phyloP scores from a whole-genome alignment of 2,329 filamentous ascomycete genomes.

The Colletotrichum limetticola region DNA sequence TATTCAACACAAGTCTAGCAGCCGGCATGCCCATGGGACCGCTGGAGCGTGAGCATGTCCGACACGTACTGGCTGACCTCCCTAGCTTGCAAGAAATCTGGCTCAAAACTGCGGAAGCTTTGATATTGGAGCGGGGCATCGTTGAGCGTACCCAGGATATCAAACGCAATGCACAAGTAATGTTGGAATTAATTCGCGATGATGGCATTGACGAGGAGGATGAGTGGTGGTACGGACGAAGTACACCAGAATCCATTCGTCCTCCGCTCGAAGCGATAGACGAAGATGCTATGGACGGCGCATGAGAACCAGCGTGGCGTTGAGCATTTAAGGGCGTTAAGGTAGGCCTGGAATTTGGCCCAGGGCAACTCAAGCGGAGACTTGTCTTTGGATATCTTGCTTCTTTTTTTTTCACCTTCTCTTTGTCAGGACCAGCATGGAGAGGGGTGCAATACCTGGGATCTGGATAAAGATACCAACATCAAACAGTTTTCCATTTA shows the following conservation, averaged over 20 bases:
- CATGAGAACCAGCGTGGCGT: slow-evolving; percentile 23
- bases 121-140: slow-evolving; percentile 69
- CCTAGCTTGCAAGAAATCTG: slow-evolving; percentile 70
- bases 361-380: slow-evolving; percentile 1
- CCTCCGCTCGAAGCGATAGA: slow-evolving; percentile 62
- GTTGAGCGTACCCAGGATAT: slow-evolving; percentile 69
- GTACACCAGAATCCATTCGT: slow-evolving; percentile 63
- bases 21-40: slow-evolving; percentile 72
- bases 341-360: slow-evolving; percentile 11
- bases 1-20: slow-evolving; percentile 69
- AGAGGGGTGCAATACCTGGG: background rate
- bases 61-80: slow-evolving; percentile 63
- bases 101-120: slow-evolving; percentile 70
- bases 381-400: background rate
- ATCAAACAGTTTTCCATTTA: slow-evolving; percentile 6
- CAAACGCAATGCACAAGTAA: slow-evolving; percentile 70
- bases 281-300: slow-evolving; percentile 57
- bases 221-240: slow-evolving; percentile 70
- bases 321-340: slow-evolving; percentile 37
- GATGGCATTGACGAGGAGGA: slow-evolving; percentile 69
- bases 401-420: background rate
- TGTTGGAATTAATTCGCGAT: slow-evolving; percentile 73
- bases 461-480: slow-evolving; percentile 27
- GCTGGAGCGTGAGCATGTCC: slow-evolving; percentile 61
- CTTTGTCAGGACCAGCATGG: slow-evolving; percentile 24